Conservation (phyloP, 768 basidiomycete genomes). For the Xanthoconium stramineum region DNA sequence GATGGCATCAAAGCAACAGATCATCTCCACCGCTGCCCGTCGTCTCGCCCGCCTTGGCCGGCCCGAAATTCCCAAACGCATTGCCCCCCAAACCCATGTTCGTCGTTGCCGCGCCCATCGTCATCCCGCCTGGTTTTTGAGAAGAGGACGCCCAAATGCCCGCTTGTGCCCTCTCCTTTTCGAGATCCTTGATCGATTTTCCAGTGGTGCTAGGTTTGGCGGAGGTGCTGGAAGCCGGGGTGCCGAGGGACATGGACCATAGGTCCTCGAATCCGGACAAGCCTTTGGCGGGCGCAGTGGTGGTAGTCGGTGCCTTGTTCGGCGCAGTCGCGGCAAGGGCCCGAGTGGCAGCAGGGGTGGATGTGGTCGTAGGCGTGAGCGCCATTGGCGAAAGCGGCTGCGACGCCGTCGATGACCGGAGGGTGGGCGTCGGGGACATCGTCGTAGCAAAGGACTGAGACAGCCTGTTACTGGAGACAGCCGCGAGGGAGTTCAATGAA, state of each 20-base stretch:
- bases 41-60: conserved; percentile 15
- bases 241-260: conserved; percentile 78
- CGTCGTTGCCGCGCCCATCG: conserved; percentile 1
- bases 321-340: conserved; percentile 9
- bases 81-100: conserved; percentile 11
- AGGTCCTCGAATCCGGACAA: conserved; percentile 79
- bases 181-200: conserved; percentile 87
- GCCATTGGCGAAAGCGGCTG: conserved; percentile 28
- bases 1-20: conserved; percentile 35
- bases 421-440: conserved; percentile 16
- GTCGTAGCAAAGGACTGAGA: conserved; percentile 17
- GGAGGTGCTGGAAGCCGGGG: conserved; percentile 28
- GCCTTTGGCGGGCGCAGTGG: conserved; percentile 34
- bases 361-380: not conserved
- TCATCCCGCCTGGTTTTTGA: conserved; percentile 22
- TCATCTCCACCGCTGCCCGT: conserved; percentile 39
- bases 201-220: conserved; percentile 38
- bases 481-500: conserved; percentile 22
- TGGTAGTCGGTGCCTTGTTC: conserved; percentile 14
- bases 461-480: conserved; percentile 24
- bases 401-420: conserved; percentile 23
- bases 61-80: conserved; percentile 36
- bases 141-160: conserved; percentile 64
- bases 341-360: conserved; percentile 12
- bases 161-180: conserved; percentile 80